phyloP scores from a whole-genome alignment of 2,329 filamentous ascomycete species.

The Sclerotinia spermophila region DNA sequence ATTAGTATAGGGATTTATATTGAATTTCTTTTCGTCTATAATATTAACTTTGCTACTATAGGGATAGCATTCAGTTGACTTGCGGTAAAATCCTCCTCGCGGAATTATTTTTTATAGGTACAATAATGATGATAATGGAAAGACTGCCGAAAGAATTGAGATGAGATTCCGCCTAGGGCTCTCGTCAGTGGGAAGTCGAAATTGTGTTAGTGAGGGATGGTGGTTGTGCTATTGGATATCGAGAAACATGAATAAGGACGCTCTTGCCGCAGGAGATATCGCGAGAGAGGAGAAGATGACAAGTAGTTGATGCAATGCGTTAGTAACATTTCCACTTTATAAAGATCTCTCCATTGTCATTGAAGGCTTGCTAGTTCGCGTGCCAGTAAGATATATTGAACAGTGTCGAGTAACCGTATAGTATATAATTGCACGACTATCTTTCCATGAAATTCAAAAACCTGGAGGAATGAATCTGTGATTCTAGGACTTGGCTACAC shows the following conservation, averaged over 20 bases:
- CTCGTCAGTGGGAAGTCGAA: background rate
- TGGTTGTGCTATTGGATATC: background rate
- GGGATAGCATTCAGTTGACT: no score
- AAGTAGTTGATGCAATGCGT: background rate
- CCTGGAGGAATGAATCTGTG: rapidly evolving
- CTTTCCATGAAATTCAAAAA: background rate
- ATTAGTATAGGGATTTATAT: no score
- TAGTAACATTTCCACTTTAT: background rate
- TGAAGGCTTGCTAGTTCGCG: no score
- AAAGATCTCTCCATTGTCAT: background rate
- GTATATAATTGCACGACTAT: background rate
- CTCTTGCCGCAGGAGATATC: background rate
- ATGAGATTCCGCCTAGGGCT: background rate
- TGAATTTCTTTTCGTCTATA: no score
- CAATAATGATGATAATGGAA: no score
- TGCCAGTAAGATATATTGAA: background rate
- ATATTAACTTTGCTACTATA: no score
- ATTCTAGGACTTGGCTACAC: background rate
- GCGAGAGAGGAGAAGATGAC: background rate
- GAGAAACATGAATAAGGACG: no score
- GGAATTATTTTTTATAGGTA: no score
- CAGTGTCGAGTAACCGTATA: background rate
- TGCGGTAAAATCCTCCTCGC: no score
- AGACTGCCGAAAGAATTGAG: no score
- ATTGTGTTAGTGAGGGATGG: background rate